A percentile compares a stretch with the other conserved stretches of the same genome.
phyloP scores from a whole-genome alignment of 352 stramenopile genomes.

The Phytophthora sansomeana region DNA sequence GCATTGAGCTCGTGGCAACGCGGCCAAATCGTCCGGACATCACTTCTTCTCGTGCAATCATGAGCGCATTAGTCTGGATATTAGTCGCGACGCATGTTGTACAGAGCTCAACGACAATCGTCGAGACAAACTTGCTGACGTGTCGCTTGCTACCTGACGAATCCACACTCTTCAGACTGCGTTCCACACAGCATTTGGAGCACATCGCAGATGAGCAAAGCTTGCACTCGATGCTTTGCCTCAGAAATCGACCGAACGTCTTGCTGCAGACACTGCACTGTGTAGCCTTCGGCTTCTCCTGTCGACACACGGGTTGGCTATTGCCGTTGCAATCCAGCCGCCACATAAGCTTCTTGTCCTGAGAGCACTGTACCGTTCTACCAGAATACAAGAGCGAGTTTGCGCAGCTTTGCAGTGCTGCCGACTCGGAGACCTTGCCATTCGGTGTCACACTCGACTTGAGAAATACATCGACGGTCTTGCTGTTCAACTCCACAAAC shows the following conservation, averaged over 20 bases:
- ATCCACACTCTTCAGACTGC: conserved; percentile 50
- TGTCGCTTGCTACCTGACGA: conserved; percentile 37
- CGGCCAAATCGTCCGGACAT: conserved; percentile 42
- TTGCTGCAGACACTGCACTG: conserved; percentile 58
- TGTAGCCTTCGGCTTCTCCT: conserved; percentile 25
- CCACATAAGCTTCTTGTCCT: conserved; percentile 67
- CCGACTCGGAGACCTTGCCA: conserved; percentile 39
- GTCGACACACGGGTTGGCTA: conserved; percentile 26
- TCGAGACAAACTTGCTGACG: conserved; percentile 44
- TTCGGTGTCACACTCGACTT: conserved; percentile 43
- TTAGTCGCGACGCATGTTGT: conserved; percentile 43
- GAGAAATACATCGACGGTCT: conserved; percentile 50
- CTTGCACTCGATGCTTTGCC: conserved; percentile 49
- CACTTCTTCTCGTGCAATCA: conserved; percentile 58
- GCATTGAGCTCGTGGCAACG: conserved; percentile 9
- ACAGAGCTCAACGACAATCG: conserved; percentile 47
- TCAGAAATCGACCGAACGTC: conserved; percentile 43
- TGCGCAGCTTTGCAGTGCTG: conserved; percentile 41
- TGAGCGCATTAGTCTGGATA: conserved; percentile 44
- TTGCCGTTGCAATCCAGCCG: conserved; percentile 38
- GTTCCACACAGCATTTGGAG: conserved; percentile 52
- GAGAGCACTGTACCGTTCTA: conserved; percentile 49
- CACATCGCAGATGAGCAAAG: conserved; percentile 58
- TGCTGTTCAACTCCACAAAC: conserved; percentile 42
- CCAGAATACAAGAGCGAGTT: conserved; percentile 52